Evolutionary conservation across 305 asterid genomes (phyloP).

Genomic region (Fraxinus paxiana): DNA sequence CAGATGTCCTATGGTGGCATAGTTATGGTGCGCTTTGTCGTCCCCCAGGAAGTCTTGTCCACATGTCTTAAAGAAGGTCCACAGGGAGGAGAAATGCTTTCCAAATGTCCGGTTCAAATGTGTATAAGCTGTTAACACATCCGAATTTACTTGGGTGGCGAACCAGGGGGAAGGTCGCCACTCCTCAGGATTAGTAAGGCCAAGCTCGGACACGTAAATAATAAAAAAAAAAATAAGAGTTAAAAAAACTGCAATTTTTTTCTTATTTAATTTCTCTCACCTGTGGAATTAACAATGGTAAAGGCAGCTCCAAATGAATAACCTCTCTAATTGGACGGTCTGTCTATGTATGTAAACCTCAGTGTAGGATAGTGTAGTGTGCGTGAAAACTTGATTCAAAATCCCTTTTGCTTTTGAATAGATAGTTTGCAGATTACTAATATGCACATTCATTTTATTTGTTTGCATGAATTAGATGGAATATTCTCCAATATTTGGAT

Average conservation of each 20-base stretch:
- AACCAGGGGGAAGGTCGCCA: not conserved
- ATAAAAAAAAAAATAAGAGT: not conserved
- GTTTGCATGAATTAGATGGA: not conserved
- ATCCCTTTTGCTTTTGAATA: not conserved
- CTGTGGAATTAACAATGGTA: not conserved
- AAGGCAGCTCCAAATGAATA: not conserved
- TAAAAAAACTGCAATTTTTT: not conserved
- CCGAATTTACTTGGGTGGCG: not conserved
- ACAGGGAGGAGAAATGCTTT: not conserved
- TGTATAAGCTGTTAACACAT: not conserved
- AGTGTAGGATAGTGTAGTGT: not conserved
- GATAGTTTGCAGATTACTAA: not conserved
- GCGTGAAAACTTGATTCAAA: not conserved
- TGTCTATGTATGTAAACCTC: not conserved
- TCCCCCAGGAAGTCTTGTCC: not conserved
- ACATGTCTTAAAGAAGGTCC: not conserved
- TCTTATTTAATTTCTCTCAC: not conserved
- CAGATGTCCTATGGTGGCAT: not conserved
- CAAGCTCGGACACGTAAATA: not conserved
- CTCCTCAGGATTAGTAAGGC: not conserved
- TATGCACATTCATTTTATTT: not conserved
- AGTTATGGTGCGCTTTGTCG: not conserved
- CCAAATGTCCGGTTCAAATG: not conserved
- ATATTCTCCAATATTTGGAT: not conserved
- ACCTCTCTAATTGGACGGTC: not conserved